Base-by-base conservation (phyloP, 148 eudicot genomes). In the Salicornia ramosissima region DNA sequence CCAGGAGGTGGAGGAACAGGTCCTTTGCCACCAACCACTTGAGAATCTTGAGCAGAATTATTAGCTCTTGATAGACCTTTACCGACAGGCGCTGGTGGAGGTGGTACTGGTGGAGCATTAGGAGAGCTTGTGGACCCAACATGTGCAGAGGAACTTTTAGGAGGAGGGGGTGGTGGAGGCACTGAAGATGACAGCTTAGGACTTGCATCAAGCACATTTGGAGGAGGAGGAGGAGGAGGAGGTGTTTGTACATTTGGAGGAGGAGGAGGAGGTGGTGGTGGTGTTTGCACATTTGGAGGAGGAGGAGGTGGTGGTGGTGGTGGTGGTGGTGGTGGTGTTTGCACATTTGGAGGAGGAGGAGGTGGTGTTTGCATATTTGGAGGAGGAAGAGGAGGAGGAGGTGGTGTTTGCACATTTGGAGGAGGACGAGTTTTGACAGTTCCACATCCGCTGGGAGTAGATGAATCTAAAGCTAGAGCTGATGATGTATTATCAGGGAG, bases 1-100 rank as follows among this genome's bases (percentile, higher is more conserved):
- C 84, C 88, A 66, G 92, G 92, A 57, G 84, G 79, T 15, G 90
- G 92, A 66, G 92, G 90, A 56, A 78, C 74, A 56, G 70, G 83
- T 67, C 81, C 87, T 57, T 74, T 83, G 67, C 78, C 80, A 58
- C 76, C 73, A 25, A 73, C 70, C 51, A 82, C 51, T 60, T 74
- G 79, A 59, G 79, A 61, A 68, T 70, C 81, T n/a, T 71, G 79
- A 54, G 71, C 47, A 28, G 77, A 50, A 50, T 63, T 73, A 60
- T 75, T 75, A 47, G 83, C 64, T 71, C 75, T 84, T 47, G 80
- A 24, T 66, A 72, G 52, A 19, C 80, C 77, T 67, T 83, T 83
- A 22, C 68, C 74, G 61, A 51, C 62, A 60, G 90, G 83, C 70
- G 80, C 82, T 1, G 88, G 88, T 9, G 93, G 91, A 64, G 88